These are phyloP conservation scores for Pleurotus eryngii DNA, from an alignment of 768 basidiomycete genomes.

Conservation along the genomic window DNA sequence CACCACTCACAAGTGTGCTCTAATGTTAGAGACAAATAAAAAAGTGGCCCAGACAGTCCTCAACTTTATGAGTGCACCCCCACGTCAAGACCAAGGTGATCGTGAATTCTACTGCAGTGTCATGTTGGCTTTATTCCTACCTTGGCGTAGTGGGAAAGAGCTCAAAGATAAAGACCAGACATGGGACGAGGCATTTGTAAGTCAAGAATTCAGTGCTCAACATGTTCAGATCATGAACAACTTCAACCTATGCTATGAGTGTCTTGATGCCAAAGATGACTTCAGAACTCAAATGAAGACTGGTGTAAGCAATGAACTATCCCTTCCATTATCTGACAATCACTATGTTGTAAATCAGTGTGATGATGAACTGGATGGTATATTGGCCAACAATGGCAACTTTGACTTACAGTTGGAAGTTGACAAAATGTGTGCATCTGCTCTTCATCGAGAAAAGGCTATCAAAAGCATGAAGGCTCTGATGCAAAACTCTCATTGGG, in stretches of 20 bases:
- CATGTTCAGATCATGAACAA: conserved; percentile 16
- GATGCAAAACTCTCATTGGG: background rate
- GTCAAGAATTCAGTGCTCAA: conserved; percentile 6
- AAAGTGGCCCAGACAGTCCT: conserved; percentile 12
- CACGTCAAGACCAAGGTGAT: conserved; percentile 27
- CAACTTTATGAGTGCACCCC: conserved; percentile 29
- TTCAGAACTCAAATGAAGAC: conserved; percentile 15
- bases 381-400: background rate
- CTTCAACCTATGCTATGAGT: conserved; percentile 15
- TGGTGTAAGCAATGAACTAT: background rate
- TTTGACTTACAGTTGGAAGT: background rate
- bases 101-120: conserved; percentile 28
- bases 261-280: conserved; percentile 21
- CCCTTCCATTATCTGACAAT: background rate
- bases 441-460: background rate
- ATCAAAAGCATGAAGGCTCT: background rate
- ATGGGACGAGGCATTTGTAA: conserved; percentile 21
- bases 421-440: background rate
- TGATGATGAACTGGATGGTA: background rate
- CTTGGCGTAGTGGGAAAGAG: conserved; percentile 25
- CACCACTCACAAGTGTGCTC: conserved; percentile 8
- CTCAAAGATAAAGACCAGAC: conserved; percentile 16
- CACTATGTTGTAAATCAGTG: background rate
- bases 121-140: conserved; percentile 31
- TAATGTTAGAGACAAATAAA: background rate